Evolutionary conservation across 495 filamentous ascomycete genomes (phyloP).

Genomic region (Xylaria venustula): DNA sequence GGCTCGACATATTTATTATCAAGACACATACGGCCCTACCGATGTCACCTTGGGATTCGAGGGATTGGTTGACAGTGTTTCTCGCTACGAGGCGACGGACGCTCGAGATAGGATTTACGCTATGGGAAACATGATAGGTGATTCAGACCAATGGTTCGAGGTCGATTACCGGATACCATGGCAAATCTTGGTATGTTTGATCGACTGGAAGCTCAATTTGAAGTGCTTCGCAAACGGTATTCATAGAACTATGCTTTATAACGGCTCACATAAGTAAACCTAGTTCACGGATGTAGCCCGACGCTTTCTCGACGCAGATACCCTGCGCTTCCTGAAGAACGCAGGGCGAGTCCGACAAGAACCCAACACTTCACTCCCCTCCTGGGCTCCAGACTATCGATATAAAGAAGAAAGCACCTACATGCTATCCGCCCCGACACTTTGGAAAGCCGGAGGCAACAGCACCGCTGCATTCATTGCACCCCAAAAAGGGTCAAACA

Average conservation of each 20-base stretch:
- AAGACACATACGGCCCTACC: not conserved
- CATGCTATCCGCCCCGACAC: not conserved
- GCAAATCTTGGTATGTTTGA: conserved; percentile 11
- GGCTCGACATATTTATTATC: conserved; percentile 3
- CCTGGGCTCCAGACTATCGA: conserved; percentile 15
- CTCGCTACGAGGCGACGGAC: conserved; percentile 18
- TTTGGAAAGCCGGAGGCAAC: conserved; percentile 10
- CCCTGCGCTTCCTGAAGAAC: conserved; percentile 13
- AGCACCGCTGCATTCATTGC: not conserved
- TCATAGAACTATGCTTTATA: no score
- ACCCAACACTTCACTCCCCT: conserved; percentile 8
- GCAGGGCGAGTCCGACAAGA: conserved; percentile 12
- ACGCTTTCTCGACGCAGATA: conserved; percentile 13
- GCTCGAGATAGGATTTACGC: conserved; percentile 15
- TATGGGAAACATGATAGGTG: conserved; percentile 9
- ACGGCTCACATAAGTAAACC: no score
- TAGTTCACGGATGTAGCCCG: conserved; percentile 19
- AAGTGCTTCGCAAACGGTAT: no score
- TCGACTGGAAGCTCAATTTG: not conserved
- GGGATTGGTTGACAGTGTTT: not conserved
- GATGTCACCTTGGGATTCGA: not conserved
- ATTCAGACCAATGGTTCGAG: conserved; percentile 16
- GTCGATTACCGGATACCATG: conserved; percentile 18
- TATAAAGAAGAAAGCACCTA: conserved; percentile 4
- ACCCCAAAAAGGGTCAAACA: not conserved